Base-by-base conservation (phyloP, 108 stramenopile species). In the Pseudonitzschia multiseries region DNA sequence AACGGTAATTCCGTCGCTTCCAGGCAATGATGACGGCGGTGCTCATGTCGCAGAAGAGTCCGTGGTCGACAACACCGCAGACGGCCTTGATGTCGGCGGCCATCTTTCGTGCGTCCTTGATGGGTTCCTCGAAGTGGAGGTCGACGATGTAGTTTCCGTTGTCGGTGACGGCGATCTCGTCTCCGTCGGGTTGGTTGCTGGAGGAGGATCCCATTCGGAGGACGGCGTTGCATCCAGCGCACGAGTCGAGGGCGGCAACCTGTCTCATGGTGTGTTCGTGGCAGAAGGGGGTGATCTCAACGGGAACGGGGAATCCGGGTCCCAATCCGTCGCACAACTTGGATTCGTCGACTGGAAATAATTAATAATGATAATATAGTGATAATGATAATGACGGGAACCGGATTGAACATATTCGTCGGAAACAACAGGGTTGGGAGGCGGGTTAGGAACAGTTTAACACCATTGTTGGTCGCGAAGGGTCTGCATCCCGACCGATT, bases 71-170 rank as follows among this genome's bases (percentile, higher is more conserved):
- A 50, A 98, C 97, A 18, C 99, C 98, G 21, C 93, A 93, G 14
- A 93, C 96, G 73, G 90, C 92, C 84, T 97, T 97, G 53, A 99
- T 73, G 70, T 96, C 93, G 12, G 22, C 24, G 17, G 96, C 96
- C 84, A 95, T 87, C 56, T 75, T 83, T 44, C 82, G 76, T 22
- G 93, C 87, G 79, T 98, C 96, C 83, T 86, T 85, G 78, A 99
- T 97, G 31, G 95, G 84, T 53, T 92, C 86, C 22, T 82, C 93
- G 73, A 99, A 99, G 81, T 98, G 93, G 33, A 97, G 84, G 80
- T 99, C 99, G 2, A 99, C 93, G 75, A 99, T 96, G 87, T 99
- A 98, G 83, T 98, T 98, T 73, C 96, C 96, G 74, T 97, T 98
- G 84, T 97, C 97, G 24, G 99, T 98, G 20, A 99, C 87, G 43